Conservation (phyloP, 2,329 filamentous ascomycete species). For the Penicillium sp. region DNA sequence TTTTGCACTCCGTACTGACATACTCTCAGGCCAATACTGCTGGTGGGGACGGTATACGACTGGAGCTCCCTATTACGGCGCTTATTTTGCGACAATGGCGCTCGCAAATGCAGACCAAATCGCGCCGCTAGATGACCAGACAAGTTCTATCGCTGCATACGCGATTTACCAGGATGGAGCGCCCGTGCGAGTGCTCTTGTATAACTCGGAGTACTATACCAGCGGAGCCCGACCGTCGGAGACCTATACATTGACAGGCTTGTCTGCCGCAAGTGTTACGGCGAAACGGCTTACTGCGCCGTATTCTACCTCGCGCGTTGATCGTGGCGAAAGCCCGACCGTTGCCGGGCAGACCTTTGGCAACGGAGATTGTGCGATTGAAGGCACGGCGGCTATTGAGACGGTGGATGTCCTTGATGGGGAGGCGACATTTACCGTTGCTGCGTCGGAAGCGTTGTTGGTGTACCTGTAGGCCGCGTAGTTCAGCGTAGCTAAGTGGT, state of each 20-base stretch:
- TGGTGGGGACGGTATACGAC: constrained; percentile 56
- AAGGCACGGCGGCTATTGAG: constrained; percentile 39
- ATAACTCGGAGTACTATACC: constrained; percentile 39
- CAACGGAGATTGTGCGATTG: constrained; percentile 52
- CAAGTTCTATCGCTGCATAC: constrained; percentile 52
- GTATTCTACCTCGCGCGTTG: constrained; percentile 50
- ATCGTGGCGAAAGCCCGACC: constrained; percentile 49
- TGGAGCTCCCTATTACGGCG: constrained; percentile 59
- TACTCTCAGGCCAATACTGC: constrained; percentile 47
- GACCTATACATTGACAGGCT: constrained; percentile 50
- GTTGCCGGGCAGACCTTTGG: constrained; percentile 55
- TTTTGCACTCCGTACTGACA: neutral
- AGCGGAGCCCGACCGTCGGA: constrained; percentile 36
- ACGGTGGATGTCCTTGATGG: constrained; percentile 30
- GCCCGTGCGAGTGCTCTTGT: constrained; percentile 48
- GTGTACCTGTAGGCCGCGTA: constrained; percentile 45
- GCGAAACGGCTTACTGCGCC: constrained; percentile 54
- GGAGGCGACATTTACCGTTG: constrained; percentile 47
- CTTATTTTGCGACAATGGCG: constrained; percentile 54
- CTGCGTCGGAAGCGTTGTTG: constrained; percentile 55
- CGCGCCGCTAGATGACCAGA: constrained; percentile 53
- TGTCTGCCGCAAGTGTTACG: constrained; percentile 41
- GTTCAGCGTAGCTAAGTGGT: neutral
- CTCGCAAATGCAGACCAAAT: constrained; percentile 52
- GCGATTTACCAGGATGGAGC: constrained; percentile 47